Base-by-base conservation (phyloP, 208 protist species). In the Leishmania amazonensis region DNA sequence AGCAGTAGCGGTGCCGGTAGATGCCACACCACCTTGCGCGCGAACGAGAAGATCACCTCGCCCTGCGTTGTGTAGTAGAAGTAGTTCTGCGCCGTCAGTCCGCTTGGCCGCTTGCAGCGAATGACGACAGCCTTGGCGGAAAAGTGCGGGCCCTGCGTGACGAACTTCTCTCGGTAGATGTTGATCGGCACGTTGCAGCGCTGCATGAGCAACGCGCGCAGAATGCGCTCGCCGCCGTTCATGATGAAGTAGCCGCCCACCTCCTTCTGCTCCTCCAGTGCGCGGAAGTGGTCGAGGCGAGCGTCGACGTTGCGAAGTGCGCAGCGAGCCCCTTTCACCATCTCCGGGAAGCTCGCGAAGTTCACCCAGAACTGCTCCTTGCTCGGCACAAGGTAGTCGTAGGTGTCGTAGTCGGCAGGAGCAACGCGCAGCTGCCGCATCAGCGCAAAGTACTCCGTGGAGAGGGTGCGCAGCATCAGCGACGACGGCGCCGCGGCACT, bases 161-260 rank as follows among this genome's bases (percentile, higher is more conserved):
- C 53, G 89, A 99, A 99, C 62, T 90, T 88, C 38, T 97, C 85
- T 42, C 99, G 91, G 1, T 87, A 65, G 38, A 99, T 93, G 58
- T 97, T 98, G 38, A 99, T 91, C 8, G 98, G 90, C 54, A 99
- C 95, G 90, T 99, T 99, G 67, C 96, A 93, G 28, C 98, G 91
- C 74, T 96, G 96, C 88, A 98, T 93, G 60, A 99, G 88, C 38
- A 99, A 87, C 62, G 99, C 86, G 79, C 99, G 98, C 42, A 99
- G 86, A 71, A 99, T 95, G 62, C 99, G 99, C 89, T 99, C 99
- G 35, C 97, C 93, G 58, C 99, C 99, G 78, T 99, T 98, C 83
- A 99, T 93, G 78, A 99, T 95, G 85, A 99, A 99, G 95, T 99
- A 99, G 31, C 99, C 99, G 68, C 99, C 99, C n/a, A 98, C 71